These are phyloP conservation scores for Cenchrus americanus DNA, from an alignment of 176 grass and related monocot species.

Conservation along the genomic window DNA sequence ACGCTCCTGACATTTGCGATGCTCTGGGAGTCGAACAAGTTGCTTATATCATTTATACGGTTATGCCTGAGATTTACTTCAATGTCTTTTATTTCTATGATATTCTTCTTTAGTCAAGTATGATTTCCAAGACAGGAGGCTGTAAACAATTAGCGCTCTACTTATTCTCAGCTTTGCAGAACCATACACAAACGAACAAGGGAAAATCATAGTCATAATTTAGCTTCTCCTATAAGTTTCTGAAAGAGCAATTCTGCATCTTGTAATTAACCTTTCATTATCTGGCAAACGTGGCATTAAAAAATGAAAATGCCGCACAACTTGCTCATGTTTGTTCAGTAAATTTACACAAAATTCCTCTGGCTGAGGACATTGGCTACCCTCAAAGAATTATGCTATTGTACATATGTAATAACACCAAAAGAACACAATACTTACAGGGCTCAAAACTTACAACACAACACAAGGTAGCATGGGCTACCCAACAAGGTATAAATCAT, in stretches of 20 bases:
- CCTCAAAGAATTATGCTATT: conserved; percentile 61
- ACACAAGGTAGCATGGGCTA: conserved; percentile 30
- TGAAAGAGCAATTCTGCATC: background rate
- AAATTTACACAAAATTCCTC: conserved; percentile 46
- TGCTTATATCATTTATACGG: background rate
- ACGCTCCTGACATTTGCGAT: background rate
- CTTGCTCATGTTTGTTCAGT: conserved; percentile 19
- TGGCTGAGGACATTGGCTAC: conserved; percentile 31
- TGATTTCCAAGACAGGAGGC: background rate
- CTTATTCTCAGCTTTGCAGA: background rate
- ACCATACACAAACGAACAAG: background rate
- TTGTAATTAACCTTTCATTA: conserved; percentile 14
- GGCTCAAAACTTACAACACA: conserved; percentile 61
- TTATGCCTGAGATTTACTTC: background rate
- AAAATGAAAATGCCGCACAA: conserved; percentile 37
- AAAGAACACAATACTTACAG: conserved; percentile 68
- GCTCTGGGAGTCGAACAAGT: background rate
- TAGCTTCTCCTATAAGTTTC: background rate
- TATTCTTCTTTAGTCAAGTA: background rate
- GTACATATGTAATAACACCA: conserved; percentile 53
- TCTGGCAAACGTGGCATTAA: conserved; percentile 42
- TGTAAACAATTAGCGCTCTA: background rate
- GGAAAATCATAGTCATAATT: background rate
- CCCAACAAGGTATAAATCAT: conserved; percentile 45
- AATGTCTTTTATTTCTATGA: background rate